Evolutionary conservation across 352 stramenopile species (phyloP).

Genomic region (Aphanomyces astaci): DNA sequence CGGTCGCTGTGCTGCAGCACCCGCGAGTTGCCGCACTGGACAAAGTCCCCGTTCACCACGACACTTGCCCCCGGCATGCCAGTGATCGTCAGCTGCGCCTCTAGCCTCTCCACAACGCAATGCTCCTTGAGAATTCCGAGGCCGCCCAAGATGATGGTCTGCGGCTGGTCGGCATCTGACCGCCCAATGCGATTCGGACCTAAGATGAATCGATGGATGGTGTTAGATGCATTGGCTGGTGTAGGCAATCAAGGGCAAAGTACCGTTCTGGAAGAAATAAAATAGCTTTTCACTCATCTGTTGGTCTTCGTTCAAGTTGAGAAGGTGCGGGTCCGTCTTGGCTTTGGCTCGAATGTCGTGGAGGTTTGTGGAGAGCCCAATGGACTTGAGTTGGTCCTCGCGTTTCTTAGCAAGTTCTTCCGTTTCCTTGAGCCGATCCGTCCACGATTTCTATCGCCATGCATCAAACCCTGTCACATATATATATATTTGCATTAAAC

Average conservation of each 20-base stretch:
- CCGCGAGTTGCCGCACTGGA: constrained; percentile 33
- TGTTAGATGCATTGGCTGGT: not conserved
- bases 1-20: constrained; percentile 56
- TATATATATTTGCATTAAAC: no score
- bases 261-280: constrained; percentile 55
- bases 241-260: not conserved
- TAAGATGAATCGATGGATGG: not conserved
- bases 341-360: constrained; percentile 52
- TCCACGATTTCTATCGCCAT: constrained; percentile 66
- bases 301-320: constrained; percentile 85
- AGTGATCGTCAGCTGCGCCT: constrained; percentile 31
- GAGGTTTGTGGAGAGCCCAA: constrained; percentile 50
- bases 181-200: constrained; percentile 58
- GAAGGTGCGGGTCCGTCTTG: constrained; percentile 58
- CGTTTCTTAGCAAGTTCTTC: constrained; percentile 74
- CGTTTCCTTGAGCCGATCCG: constrained; percentile 64
- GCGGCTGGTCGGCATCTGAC: constrained; percentile 48
- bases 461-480: no score
- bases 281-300: constrained; percentile 77
- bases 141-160: constrained; percentile 70
- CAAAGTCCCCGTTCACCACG: constrained; percentile 55
- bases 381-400: constrained; percentile 65
- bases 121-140: constrained; percentile 76
- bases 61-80: constrained; percentile 42
- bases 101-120: constrained; percentile 35